Base-by-base conservation (phyloP, 1,139 yeast species). In the Magnusiomyces tetraspermus region DNA sequence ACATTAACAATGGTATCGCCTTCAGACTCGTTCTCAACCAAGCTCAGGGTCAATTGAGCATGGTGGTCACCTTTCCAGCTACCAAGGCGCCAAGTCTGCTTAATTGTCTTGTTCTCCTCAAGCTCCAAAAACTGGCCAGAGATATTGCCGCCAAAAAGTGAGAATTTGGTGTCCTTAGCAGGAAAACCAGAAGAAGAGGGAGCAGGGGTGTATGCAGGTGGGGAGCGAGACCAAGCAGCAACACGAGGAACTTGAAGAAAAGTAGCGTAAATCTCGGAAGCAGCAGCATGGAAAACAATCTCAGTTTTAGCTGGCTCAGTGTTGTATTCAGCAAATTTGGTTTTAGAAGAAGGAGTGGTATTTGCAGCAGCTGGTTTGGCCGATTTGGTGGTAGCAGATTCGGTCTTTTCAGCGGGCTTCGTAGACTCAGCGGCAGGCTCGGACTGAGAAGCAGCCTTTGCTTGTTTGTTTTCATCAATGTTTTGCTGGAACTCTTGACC, bases 401-500 rank as follows among this genome's bases (percentile, higher is more conserved):
- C 51, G 49, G 33, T 50, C 6, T 58, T 49, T 4, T 53, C 57
- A 30, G 51, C 47, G 17, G 52, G 45, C 24, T 38, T 38, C 24
- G 17, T 38, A 13, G 8, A 8, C 19, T 36, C 49, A 17, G 11
- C 19, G 17, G 21, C 33, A n/a, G 19, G 21, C 19, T 21, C 22
- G 11, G 11, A 11, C 4, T 15, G 48, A 40, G 24, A 15, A 28
- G 51, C 38, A 77, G 95, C 85, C 62, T 75, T 79, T 26, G 75
- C 73, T 1, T 92, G 85, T 58, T 77, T 76, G 50, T 84, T 94
- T 66, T 82, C 75, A 51, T 79, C 82, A 47, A 78, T 76, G 5
- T 83, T 81, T 54, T 87, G 80, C 71, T 92, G 97, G 61, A 92
- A 89, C 65, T 87, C 97, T 51, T 82, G 78, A 52, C 95, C 94